Percentiles rank a stretch among this genome's conserved stretches.
Evolutionary conservation across 1,284 basidiomycete species (phyloP).

Genomic region (Cryptococcus neoformans): DNA sequence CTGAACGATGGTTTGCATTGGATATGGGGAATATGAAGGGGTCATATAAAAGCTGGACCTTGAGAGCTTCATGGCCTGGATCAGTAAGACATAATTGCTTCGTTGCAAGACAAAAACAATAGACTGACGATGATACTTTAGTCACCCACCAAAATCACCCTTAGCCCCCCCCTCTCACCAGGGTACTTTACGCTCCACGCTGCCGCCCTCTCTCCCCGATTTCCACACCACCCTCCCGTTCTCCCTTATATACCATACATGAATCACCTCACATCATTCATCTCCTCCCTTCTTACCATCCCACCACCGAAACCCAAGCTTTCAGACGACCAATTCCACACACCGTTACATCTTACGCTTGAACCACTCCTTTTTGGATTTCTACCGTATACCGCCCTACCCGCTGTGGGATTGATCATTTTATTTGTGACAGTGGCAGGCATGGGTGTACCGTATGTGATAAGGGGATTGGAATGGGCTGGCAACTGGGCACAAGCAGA

Average conservation of each 20-base stretch:
- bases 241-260: not conserved
- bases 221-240: slow-evolving; percentile 15
- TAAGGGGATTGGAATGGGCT: slow-evolving; percentile 11
- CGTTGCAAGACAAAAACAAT: not conserved
- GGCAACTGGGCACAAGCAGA: not conserved
- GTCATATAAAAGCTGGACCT: slow-evolving; percentile 24
- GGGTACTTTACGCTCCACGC: slow-evolving; percentile 13
- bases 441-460: slow-evolving; percentile 14
- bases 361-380: slow-evolving; percentile 36
- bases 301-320: not conserved
- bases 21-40: slow-evolving; percentile 2
- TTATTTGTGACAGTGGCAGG: slow-evolving; percentile 11
- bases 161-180: slow-evolving; percentile 4
- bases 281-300: not conserved
- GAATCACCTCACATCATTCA: not conserved
- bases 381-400: slow-evolving; percentile 29
- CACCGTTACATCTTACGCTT: slow-evolving; percentile 21
- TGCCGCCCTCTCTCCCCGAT: slow-evolving; percentile 20
- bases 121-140: slow-evolving; percentile 1
- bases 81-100: slow-evolving; percentile 18
- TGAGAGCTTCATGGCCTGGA: slow-evolving; percentile 40
- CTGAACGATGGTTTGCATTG: slow-evolving; percentile 19
- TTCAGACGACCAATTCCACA: slow-evolving; percentile 4
- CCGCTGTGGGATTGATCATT: slow-evolving; percentile 20
- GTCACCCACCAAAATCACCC: slow-evolving; percentile 21